Evolutionary conservation across 805 yeast species (phyloP).

Genomic region (Yarrowia keelungensis): DNA sequence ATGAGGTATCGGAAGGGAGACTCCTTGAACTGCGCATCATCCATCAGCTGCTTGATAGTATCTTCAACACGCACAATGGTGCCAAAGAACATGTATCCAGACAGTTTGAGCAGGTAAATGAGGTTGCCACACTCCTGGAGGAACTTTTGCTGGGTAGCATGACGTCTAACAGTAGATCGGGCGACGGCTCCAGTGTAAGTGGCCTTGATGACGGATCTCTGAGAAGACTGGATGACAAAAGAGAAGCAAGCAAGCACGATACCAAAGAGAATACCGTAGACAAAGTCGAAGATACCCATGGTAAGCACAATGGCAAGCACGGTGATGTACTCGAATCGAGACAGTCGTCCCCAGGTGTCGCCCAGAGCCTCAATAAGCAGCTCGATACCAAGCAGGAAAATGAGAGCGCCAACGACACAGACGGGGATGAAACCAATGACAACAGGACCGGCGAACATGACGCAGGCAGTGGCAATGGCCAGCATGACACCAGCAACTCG

Average conservation of each 20-base stretch:
- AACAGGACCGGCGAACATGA: constrained; percentile 88
- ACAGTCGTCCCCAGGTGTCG: constrained; percentile 82
- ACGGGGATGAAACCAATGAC: constrained; percentile 95
- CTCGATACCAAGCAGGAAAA: constrained; percentile 90
- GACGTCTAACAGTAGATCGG: constrained; percentile 89
- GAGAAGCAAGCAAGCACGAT: constrained; percentile 89
- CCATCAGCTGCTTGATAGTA: constrained; percentile 69
- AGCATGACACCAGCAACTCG: constrained; percentile 88
- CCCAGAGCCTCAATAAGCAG: constrained; percentile 81
- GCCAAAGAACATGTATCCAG: constrained; percentile 92
- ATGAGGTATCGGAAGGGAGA: constrained; percentile 80
- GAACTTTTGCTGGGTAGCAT: constrained; percentile 86
- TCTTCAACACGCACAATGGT: constrained; percentile 91
- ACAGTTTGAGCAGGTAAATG: constrained; percentile 82
- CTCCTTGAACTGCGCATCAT: constrained; percentile 55
- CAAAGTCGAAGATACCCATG: constrained; percentile 97
- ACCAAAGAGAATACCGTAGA: constrained; percentile 89
- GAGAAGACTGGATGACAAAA: constrained; percentile 92
- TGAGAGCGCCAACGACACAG: constrained; percentile 93
- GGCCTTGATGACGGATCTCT: constrained; percentile 79
- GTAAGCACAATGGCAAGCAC: constrained; percentile 85
- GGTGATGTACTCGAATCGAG: constrained; percentile 80
- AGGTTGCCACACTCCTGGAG: constrained; percentile 87
- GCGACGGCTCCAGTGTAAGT: constrained; percentile 88
- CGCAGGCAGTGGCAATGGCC: constrained; percentile 77